Percentiles rank a stretch among this genome's conserved stretches.
These are phyloP conservation scores for Serendipita indica DNA, from an alignment of 768 basidiomycete genomes.

Conservation along the genomic window DNA sequence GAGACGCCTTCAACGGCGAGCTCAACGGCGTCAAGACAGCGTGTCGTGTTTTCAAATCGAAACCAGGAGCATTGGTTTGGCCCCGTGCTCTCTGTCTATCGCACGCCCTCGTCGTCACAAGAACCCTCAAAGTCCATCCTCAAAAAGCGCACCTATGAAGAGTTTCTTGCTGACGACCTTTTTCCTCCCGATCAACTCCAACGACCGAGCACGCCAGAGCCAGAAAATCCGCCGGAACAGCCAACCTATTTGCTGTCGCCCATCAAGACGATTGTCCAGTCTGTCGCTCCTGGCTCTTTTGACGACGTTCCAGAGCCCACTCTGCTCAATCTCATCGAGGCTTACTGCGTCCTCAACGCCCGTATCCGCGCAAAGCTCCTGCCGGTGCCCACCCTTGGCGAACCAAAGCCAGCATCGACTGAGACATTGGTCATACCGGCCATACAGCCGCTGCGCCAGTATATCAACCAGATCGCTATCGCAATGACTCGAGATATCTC, in stretches of 20 bases:
- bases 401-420: conserved; percentile 41
- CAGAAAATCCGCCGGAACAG: conserved; percentile 47
- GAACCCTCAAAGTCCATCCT: conserved; percentile 53
- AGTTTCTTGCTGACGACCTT: conserved; percentile 22
- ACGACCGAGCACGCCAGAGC: conserved; percentile 66
- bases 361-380: conserved; percentile 41
- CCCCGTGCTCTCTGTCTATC: not conserved
- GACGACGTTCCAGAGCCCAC: conserved; percentile 22
- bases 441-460: conserved; percentile 47
- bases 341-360: conserved; percentile 53
- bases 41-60: not conserved
- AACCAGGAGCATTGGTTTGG: not conserved
- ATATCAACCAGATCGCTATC: conserved; percentile 35
- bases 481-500: conserved; percentile 56
- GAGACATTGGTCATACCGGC: conserved; percentile 33
- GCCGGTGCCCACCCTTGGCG: conserved; percentile 22
- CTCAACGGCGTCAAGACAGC: conserved; percentile 19
- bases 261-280: conserved; percentile 41
- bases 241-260: conserved; percentile 51
- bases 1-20: conserved; percentile 15
- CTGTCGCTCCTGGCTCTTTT: conserved; percentile 11
- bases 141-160: conserved; percentile 29
- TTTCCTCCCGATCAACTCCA: conserved; percentile 28
- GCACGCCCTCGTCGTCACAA: conserved; percentile 23
- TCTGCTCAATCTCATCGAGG: conserved; percentile 50